These are phyloP conservation scores for Chaetomiaceae sp. DNA, from an alignment of 2,329 filamentous ascomycete genomes.

Conservation along the genomic window DNA sequence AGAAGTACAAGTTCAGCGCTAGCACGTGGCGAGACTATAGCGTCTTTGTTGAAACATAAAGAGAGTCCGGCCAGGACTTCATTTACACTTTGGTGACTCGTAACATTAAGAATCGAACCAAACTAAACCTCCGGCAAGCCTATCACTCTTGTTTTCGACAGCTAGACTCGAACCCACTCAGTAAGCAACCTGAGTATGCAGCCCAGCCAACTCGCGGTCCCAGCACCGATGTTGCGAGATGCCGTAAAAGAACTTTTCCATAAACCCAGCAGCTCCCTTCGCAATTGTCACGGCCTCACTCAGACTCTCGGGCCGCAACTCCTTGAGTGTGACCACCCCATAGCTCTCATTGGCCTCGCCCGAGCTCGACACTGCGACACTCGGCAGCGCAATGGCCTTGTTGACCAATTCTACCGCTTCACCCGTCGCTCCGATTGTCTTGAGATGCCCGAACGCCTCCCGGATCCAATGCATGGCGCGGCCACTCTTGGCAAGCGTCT, in stretches of 20 bases:
- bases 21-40: no score
- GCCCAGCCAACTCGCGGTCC: slow-evolving; percentile 66
- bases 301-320: slow-evolving; percentile 51
- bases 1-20: no score
- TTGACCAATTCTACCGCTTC: slow-evolving; percentile 64
- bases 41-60: no score
- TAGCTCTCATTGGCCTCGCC: slow-evolving; percentile 61
- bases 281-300: slow-evolving; percentile 59
- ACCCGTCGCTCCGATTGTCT: slow-evolving; percentile 71
- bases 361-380: slow-evolving; percentile 41
- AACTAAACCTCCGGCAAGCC: no score
- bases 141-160: neutral
- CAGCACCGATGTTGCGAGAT: slow-evolving; percentile 72
- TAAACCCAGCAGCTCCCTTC: slow-evolving; percentile 64
- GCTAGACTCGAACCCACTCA: slow-evolving; percentile 35
- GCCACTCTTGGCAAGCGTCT: slow-evolving; percentile 63
- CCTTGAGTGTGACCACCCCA: slow-evolving; percentile 67
- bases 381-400: slow-evolving; percentile 41
- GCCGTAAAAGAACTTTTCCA: slow-evolving; percentile 65
- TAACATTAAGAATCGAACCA: no score
- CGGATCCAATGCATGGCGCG: slow-evolving; percentile 72
- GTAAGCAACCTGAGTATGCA: slow-evolving; percentile 64
- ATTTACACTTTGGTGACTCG: no score
- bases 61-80: no score
- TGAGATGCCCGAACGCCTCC: slow-evolving; percentile 78